Evolutionary conservation across 2,329 filamentous ascomycete species (phyloP), one percentile per base, ranked within the genome.

Genomic region (Xylaria sp.): DNA sequence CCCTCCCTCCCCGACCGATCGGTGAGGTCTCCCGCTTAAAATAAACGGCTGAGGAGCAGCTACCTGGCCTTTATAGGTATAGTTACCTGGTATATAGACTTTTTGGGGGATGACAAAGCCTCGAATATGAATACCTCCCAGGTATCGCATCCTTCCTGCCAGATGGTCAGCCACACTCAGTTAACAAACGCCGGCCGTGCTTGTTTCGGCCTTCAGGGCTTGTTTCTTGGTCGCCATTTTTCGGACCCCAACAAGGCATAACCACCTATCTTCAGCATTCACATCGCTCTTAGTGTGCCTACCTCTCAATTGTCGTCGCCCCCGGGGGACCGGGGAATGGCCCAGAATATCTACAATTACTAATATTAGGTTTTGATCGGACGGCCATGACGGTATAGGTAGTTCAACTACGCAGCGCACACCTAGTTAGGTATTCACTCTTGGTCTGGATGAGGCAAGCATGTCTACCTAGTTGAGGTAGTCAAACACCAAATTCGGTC

Each of bases 11-110:
- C n/a, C 47, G 36, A 19, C n/a, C 17, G 24, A 12, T 12, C 39
- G 39, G 17, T 21, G 61, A 64, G 53, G 61, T 64, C 61, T 64
- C 61, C 61, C 14, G 11, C 51, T 54, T 61, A 65, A 65, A 68
- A 65, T 61, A 68, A 65, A 65, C 30, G 17, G 34, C 36, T 58
- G 47, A 39, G 39, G 30, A 17, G 17, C 34, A 9, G 27, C 17
- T n/a, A 6, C 21, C 48, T 30, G 17, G 42, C 17, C 4, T 47
- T 47, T n/a, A n/a, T 19, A 6, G 42, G 42, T 2, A 12, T 19
- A 19, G 1, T 2, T 47, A 19, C n/a, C 17, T n/a, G 42, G 42
- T 47, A 47, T 8, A 36, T 36, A 47, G 39, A n/a, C 5, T 45
- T 12, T 30, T 51, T n/a, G 6, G n/a, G n/a, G 17, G 30, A 34